A percentile compares a stretch with the other conserved stretches of the same genome.
phyloP scores from a whole-genome alignment of 2,329 filamentous ascomycete genomes.

The Sordariomycetes sp. region DNA sequence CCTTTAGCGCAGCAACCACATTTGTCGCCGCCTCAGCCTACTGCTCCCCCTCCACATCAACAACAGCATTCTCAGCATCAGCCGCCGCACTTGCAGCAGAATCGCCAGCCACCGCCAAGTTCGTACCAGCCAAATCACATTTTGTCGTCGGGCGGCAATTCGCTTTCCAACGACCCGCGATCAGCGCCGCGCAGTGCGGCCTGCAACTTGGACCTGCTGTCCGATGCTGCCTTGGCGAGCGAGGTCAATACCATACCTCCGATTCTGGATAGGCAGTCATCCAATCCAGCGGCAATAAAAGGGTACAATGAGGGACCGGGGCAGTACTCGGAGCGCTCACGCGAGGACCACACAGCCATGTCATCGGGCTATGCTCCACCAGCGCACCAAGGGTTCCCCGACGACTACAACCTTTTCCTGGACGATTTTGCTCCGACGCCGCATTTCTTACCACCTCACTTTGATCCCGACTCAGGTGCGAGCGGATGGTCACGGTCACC shows the following conservation, averaged over 20 bases:
- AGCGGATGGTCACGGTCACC: constrained; percentile 8
- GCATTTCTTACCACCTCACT: constrained; percentile 44
- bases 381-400: constrained; percentile 28
- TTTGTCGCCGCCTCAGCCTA: constrained; percentile 13
- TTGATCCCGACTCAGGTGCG: constrained; percentile 40
- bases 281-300: constrained; percentile 28
- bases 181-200: constrained; percentile 34
- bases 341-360: constrained; percentile 34
- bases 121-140: constrained; percentile 19
- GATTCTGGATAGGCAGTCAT: constrained; percentile 35
- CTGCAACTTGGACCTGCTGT: constrained; percentile 49
- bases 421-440: constrained; percentile 47
- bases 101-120: constrained; percentile 15
- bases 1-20: constrained; percentile 12
- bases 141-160: constrained; percentile 19
- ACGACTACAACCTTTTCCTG: constrained; percentile 51
- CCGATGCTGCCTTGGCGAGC: constrained; percentile 50
- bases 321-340: constrained; percentile 35
- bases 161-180: constrained; percentile 37
- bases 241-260: constrained; percentile 43
- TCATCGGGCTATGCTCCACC: constrained; percentile 24
- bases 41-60: constrained; percentile 6
- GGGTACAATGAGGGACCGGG: constrained; percentile 34
- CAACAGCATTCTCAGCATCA: constrained; percentile 11
- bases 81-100: constrained; percentile 7